Evolutionary conservation across 2,329 filamentous ascomycete genomes (phyloP), one percentile per base, ranked within the genome.

Genomic region (Ascocoryne sarcoides): DNA sequence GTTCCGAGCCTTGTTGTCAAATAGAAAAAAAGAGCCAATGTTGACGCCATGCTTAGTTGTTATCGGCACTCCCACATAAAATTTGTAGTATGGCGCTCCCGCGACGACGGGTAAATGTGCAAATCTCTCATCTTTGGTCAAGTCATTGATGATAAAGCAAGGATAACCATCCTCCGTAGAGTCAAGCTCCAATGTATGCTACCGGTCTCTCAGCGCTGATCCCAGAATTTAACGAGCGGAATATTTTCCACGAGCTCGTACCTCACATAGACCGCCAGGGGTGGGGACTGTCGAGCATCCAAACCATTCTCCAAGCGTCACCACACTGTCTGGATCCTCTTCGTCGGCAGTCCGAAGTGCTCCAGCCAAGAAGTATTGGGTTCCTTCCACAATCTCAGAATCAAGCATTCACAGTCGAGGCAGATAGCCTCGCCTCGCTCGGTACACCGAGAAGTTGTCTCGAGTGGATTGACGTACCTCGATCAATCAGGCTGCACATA

Each of bases 1-100:
- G 35, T 68, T 49, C 17, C 73, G 69, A 0, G 72, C 68, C n/a
- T 64, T 63, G 23, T 52, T 40, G 42, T 53, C 50, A 35, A 56
- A 52, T 14, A 56, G 14, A 36, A 55, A 56, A n/a, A 56, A 42
- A 10, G 48, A 48, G 15, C 53, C 53, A 29, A 56, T 56, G 28
- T 50, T 54, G 23, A 56, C 45, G 4, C 53, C 49, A 36, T 47
- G 37, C 8, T 23, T 45, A 3, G 52, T 56, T 9, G 47, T 51
- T 34, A 56, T 56, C 10, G 53, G 53, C 9, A 47, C 47, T 28
- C 52, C 53, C 3, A 51, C 53, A 42, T 56, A 56, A 32, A 55
- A 56, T 20, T 47, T 29, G 34, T 46, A 53, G 3, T 38, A 42
- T 20, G 51, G 45, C 12, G 36, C 16, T 3, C 51, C 51, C 40